phyloP scores from a whole-genome alignment of 2,329 filamentous ascomycete species.

The Nigrospora sphaerica region DNA sequence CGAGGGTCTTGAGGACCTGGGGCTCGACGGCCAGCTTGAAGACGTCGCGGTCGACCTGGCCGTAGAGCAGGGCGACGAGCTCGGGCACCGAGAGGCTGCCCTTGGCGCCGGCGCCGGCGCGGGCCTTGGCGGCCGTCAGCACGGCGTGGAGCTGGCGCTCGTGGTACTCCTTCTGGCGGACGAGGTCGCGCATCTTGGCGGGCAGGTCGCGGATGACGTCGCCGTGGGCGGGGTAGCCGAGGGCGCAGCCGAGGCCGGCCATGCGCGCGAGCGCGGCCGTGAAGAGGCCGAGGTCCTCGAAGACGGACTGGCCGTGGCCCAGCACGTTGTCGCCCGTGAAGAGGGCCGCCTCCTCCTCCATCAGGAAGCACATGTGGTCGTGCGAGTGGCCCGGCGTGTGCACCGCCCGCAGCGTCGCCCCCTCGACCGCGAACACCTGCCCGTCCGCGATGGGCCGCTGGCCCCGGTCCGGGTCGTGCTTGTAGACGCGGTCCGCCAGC shows the following conservation, averaged over 20 bases:
- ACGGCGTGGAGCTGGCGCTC: slow-evolving; percentile 68
- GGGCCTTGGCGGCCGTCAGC: slow-evolving; percentile 26
- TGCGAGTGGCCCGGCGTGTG: slow-evolving; percentile 59
- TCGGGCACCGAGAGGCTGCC: slow-evolving; percentile 30
- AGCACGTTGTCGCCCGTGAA: slow-evolving; percentile 85
- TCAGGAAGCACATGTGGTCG: slow-evolving; percentile 72
- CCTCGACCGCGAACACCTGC: slow-evolving; percentile 40
- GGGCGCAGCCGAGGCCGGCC: slow-evolving; percentile 50
- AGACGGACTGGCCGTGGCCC: slow-evolving; percentile 76
- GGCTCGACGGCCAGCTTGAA: slow-evolving; percentile 31
- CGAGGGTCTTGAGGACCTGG: slow-evolving; percentile 32
- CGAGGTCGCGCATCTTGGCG: slow-evolving; percentile 76
- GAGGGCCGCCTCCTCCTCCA: slow-evolving; percentile 72
- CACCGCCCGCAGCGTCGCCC: slow-evolving; percentile 19
- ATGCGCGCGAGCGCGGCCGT: slow-evolving; percentile 61
- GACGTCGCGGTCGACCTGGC: slow-evolving; percentile 27
- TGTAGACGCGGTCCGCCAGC: slow-evolving; percentile 51
- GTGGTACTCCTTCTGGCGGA: slow-evolving; percentile 61
- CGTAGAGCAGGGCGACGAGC: slow-evolving; percentile 35
- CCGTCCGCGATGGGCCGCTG: slow-evolving; percentile 47
- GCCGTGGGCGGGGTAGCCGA: slow-evolving; percentile 82
- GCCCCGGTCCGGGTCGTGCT: slow-evolving; percentile 47
- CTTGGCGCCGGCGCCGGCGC: slow-evolving; percentile 7
- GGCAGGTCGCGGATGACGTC: slow-evolving; percentile 64
- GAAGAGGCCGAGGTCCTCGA: slow-evolving; percentile 67